Conservation (phyloP, 1,284 basidiomycete genomes). For the Melampsora larici-populina region DNA sequence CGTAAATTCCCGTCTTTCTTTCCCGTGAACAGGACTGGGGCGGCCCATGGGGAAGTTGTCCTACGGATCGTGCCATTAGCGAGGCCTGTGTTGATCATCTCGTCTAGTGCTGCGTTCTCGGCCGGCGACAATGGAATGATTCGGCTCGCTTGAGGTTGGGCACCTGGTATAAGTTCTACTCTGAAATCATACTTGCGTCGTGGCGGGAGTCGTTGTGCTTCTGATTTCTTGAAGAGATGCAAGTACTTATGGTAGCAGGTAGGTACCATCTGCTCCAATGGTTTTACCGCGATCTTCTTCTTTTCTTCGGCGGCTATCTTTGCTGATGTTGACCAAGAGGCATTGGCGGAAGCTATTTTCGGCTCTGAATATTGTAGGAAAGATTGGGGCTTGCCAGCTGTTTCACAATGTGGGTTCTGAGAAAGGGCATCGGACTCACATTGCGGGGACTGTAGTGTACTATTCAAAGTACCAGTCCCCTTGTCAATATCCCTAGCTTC, state of each 20-base stretch:
- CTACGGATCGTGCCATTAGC: not conserved
- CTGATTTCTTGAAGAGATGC: not conserved
- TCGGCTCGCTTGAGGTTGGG: not conserved
- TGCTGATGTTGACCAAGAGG: not conserved
- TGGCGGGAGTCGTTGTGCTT: not conserved
- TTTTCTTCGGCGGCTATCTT: not conserved
- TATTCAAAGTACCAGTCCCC: not conserved
- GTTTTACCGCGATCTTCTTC: not conserved
- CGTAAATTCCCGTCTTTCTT: not conserved
- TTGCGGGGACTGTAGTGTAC: not conserved
- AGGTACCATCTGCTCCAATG: not conserved
- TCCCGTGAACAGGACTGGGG: not conserved
- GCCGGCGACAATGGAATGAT: not conserved
- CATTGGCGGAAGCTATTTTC: too few relatives aligned
- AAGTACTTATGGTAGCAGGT: not conserved
- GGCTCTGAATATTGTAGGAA: too few relatives aligned
- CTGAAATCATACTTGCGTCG: not conserved
- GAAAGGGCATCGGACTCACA: not conserved
- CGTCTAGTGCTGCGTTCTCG: not conserved
- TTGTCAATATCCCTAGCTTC: not conserved
- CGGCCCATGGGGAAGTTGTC: constrained; percentile 4
- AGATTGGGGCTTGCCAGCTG: constrained; percentile 11
- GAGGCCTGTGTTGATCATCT: too few relatives aligned
- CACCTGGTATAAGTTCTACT: not conserved
- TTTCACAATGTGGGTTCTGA: not conserved